Conservation (phyloP, 768 basidiomycete species). For the Scleroderma citrinum region DNA sequence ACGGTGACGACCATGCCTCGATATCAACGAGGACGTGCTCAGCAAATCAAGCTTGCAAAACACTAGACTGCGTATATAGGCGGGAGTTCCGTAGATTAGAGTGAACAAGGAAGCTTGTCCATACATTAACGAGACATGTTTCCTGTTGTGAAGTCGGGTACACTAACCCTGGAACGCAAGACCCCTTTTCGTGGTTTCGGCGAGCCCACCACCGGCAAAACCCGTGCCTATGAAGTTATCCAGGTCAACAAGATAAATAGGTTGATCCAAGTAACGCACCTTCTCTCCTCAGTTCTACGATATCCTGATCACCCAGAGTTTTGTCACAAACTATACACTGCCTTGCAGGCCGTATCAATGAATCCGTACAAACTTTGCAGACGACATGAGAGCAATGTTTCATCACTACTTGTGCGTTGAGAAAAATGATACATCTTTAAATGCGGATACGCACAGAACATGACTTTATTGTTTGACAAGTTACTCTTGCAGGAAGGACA, state of each 20-base stretch:
- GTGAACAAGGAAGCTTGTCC: not conserved
- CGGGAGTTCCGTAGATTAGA: not conserved
- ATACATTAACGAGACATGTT: not conserved
- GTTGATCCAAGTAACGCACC: slow-evolving; percentile 39
- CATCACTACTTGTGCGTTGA: slow-evolving; percentile 45
- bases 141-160: not conserved
- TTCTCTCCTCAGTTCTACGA: slow-evolving; percentile 84
- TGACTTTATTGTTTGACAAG: slow-evolving; percentile 70
- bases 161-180: slow-evolving; percentile 79
- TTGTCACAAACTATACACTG: slow-evolving; percentile 88
- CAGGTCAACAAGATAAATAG: slow-evolving; percentile 1
- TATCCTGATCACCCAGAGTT: slow-evolving; percentile 56
- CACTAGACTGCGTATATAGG: not conserved
- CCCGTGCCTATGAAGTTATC: slow-evolving; percentile 61
- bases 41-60: no score
- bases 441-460: slow-evolving; percentile 50
- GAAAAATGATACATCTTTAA: not conserved
- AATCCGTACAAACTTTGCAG: slow-evolving; percentile 88
- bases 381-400: slow-evolving; percentile 88
- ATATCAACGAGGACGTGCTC: no score
- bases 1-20: no score
- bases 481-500: slow-evolving; percentile 86
- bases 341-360: slow-evolving; percentile 69
- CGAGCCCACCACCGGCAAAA: slow-evolving; percentile 90
- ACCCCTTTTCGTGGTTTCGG: slow-evolving; percentile 77